Conservation (phyloP, 257 asterid genomes). For the Lycium ferocissimum region DNA sequence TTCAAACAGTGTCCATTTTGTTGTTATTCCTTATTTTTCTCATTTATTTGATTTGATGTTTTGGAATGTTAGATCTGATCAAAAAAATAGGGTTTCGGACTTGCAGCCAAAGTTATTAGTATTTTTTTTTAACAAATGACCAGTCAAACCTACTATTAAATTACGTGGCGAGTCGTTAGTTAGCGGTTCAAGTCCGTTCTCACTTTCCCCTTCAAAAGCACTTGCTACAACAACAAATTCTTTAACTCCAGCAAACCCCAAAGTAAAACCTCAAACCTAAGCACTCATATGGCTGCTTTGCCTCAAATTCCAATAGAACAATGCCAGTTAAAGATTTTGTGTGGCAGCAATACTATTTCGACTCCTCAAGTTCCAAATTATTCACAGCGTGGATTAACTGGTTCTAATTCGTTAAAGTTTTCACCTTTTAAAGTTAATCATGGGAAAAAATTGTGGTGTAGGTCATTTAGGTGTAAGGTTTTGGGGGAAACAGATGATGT, state of each 20-base stretch:
- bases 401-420: background rate
- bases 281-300: conserved; percentile 18
- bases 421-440: background rate
- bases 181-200: background rate
- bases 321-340: background rate
- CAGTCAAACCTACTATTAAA: background rate
- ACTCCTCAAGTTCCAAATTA: conserved; percentile 22
- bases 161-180: background rate
- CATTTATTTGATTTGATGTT: background rate
- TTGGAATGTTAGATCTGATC: background rate
- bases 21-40: background rate
- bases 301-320: background rate
- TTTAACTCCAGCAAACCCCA: conserved; percentile 13
- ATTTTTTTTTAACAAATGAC: background rate
- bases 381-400: background rate
- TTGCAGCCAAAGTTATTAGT: background rate
- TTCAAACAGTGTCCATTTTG: background rate
- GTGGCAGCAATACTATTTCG: background rate
- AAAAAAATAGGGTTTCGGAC: background rate
- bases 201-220: background rate
- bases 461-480: conserved; percentile 38
- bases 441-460: conserved; percentile 26
- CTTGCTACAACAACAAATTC: background rate
- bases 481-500: conserved; percentile 50
- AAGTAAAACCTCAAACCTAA: background rate